Evolutionary conservation across 208 protist genomes (phyloP).

Genomic region (Willaertia magna): DNA sequence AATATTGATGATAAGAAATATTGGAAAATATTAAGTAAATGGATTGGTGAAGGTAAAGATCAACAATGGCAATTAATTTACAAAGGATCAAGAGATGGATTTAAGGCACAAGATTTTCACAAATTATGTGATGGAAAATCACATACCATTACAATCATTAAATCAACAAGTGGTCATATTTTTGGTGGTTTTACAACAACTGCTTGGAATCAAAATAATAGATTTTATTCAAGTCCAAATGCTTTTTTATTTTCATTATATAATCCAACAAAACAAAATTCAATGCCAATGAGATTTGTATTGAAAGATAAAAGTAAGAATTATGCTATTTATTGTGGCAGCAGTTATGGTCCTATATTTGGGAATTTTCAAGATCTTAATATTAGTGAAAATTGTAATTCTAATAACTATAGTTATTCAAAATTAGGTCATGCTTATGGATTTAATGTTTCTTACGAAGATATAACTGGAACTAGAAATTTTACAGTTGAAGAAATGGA

Average conservation of each 20-base stretch:
- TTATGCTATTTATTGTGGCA: too few species aligned
- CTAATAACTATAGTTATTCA: background rate
- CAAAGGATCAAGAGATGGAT: constrained; percentile 6
- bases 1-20: too few species aligned
- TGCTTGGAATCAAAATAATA: background rate
- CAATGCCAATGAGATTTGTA: too few species aligned
- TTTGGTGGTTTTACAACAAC: constrained; percentile 12
- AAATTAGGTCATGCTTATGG: background rate
- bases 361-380: too few species aligned
- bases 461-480: background rate
- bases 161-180: background rate
- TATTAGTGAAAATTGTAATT: too few species aligned
- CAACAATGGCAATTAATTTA: background rate
- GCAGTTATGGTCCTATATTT: too few species aligned
- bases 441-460: background rate
- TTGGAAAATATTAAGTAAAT: too few species aligned
- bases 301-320: too few species aligned
- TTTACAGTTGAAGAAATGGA: background rate
- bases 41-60: too few species aligned
- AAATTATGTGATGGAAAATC: background rate
- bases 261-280: too few species aligned
- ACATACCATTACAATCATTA: constrained; percentile 12
- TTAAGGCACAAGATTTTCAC: background rate
- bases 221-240: too few species aligned
- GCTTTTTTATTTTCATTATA: too few species aligned